These are phyloP conservation scores for Sclerotinia sclerotiorum DNA, from an alignment of 2,329 filamentous ascomycete species.

Conservation along the genomic window DNA sequence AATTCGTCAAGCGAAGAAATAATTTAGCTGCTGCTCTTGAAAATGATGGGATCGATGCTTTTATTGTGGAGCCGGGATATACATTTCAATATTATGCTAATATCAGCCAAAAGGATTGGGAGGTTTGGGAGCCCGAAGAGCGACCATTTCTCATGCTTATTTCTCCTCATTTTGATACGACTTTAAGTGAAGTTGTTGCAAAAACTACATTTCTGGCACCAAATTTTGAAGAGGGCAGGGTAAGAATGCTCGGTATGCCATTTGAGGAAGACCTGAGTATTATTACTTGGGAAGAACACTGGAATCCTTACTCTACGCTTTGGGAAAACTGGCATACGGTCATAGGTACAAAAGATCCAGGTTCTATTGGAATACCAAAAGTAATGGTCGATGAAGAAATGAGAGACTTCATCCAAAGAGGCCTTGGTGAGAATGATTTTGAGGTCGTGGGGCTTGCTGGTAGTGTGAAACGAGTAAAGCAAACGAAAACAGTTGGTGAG, in stretches of 20 bases:
- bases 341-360: constrained; percentile 19
- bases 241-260: constrained; percentile 58
- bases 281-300: constrained; percentile 63
- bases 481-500: constrained; percentile 57
- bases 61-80: constrained; percentile 63
- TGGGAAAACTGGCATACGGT: constrained; percentile 42
- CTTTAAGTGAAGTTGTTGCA: constrained; percentile 47
- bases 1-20: constrained; percentile 50
- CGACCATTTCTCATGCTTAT: constrained; percentile 63
- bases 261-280: constrained; percentile 51
- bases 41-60: constrained; percentile 54
- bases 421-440: constrained; percentile 54
- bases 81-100: constrained; percentile 65
- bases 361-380: constrained; percentile 36
- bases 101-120: constrained; percentile 60
- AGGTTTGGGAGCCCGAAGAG: constrained; percentile 65
- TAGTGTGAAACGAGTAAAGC: constrained; percentile 57
- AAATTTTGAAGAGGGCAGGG: constrained; percentile 60
- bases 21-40: constrained; percentile 56
- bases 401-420: constrained; percentile 61
- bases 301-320: constrained; percentile 61
- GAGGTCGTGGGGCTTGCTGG: constrained; percentile 54
- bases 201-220: constrained; percentile 60
- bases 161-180: constrained; percentile 45
- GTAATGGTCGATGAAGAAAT: constrained; percentile 67